Conservation (phyloP, 208 protist species). For the Leishmania gerbilli region DNA sequence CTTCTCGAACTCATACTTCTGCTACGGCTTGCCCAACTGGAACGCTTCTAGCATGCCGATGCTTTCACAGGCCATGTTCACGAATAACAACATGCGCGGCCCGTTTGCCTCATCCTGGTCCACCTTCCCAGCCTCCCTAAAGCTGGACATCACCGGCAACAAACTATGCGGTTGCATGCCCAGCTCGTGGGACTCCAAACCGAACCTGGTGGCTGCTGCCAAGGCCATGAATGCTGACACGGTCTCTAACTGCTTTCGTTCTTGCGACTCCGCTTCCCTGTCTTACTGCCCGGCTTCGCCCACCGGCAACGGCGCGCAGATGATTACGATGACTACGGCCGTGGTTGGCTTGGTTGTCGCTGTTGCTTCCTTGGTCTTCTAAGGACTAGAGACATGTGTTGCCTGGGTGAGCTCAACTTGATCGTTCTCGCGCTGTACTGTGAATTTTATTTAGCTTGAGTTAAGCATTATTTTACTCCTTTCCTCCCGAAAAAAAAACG, state of each 20-base stretch:
- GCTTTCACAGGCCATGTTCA: slow-evolving; percentile 15
- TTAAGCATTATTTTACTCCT: not conserved
- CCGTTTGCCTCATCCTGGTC: slow-evolving; percentile 28
- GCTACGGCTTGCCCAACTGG: slow-evolving; percentile 33
- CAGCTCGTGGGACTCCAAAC: slow-evolving; percentile 10
- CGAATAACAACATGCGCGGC: slow-evolving; percentile 31
- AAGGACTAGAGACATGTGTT: not conserved
- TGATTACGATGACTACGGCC: not conserved
- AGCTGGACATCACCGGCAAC: slow-evolving; percentile 26
- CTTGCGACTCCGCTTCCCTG: slow-evolving; percentile 11
- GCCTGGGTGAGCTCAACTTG: not conserved
- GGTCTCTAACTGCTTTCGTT: slow-evolving; percentile 11
- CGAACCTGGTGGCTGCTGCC: slow-evolving; percentile 18
- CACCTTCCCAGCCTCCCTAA: slow-evolving; percentile 13
- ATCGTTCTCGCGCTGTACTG: not conserved
- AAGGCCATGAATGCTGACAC: slow-evolving; percentile 19
- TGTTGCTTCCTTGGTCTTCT: slow-evolving; percentile 6
- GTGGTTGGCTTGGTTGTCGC: not conserved
- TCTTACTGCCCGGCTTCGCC: slow-evolving; percentile 13
- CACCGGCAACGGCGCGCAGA: slow-evolving; percentile 1
- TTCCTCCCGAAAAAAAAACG: not conserved
- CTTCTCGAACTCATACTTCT: slow-evolving; percentile 25
- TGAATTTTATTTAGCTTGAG: too few relatives aligned
- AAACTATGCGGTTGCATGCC: slow-evolving; percentile 31
- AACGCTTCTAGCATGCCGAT: slow-evolving; percentile 14